Evolutionary conservation across 495 filamentous ascomycete species (phyloP), one percentile per base, ranked within the genome.

Genomic region (Darksidea phi): DNA sequence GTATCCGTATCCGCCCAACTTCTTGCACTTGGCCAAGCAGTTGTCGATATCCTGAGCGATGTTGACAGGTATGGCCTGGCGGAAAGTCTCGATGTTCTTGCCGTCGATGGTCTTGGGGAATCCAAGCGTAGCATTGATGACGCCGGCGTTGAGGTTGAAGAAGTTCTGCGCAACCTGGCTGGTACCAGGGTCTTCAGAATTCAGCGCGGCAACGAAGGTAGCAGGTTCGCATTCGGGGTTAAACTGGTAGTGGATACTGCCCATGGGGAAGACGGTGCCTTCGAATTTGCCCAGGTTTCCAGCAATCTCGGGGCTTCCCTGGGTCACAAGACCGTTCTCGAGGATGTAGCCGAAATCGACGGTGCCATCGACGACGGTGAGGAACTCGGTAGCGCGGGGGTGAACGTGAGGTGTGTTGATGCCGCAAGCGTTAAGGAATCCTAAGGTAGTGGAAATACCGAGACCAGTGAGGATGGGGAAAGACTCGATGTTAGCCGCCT

Each of bases 171-270:
- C 79, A 17, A 76, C 70, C 54, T 75, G 72, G 61, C 67, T 73
- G 37, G 74, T 72, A 36, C 82, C 81, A 13, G 74, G 73, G 68
- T 84, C 82, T 34, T 82, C 77, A 66, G 48, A 70, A 49, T 71
- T 72, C 43, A 84, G 76, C 1, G 72, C 73, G 7, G 79, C 78
- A 23, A 82, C 72, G 66, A 82, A 82, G 0, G 73, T 65, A 1
- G 77, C 77, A n/a, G 72, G 58, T 15, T 77, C 74, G 70, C 81
- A 84, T 24, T 70, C 73, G 0, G 74, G 73, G 72, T 85, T 85
- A 65, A 76, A 77, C 69, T 85, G 76, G 38, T 74, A 76, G 69
- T 85, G 82, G 43, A 84, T 71, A 13, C 68, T 64, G 21, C 80
- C 82, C 67, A 71, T 67, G 49, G 74, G 79, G 68, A 82, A 82